These are phyloP conservation scores for Silene coronaria DNA, from an alignment of 179 eudicot species.

Conservation along the genomic window DNA sequence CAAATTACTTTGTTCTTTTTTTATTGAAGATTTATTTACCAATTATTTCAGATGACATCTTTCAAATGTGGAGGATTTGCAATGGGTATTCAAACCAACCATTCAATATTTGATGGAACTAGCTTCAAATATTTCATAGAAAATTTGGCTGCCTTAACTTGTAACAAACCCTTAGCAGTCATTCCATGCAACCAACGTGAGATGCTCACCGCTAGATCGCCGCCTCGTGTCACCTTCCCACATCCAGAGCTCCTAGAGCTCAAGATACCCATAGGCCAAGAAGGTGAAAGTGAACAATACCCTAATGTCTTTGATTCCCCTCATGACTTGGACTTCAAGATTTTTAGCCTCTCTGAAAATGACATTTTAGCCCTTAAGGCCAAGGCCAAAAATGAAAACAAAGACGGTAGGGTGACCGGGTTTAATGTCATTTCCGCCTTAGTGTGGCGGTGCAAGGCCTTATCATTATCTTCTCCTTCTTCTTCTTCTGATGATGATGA, in stretches of 20 bases:
- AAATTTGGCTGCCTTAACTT: slow-evolving; percentile 60
- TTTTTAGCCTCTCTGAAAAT: slow-evolving; percentile 42
- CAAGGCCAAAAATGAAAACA: slow-evolving; percentile 37
- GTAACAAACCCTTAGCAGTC: slow-evolving; percentile 42
- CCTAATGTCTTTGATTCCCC: slow-evolving; percentile 44
- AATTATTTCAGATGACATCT: slow-evolving; percentile 47
- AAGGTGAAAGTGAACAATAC: slow-evolving; percentile 28
- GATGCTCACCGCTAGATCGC: slow-evolving; percentile 64
- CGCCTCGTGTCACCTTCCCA: slow-evolving; percentile 66
- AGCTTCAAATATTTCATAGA: slow-evolving; percentile 60
- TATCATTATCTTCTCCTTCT: slow-evolving; percentile 38
- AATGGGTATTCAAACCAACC: slow-evolving; percentile 67
- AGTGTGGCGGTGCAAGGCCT: slow-evolving; percentile 81
- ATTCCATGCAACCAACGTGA: slow-evolving; percentile 58
- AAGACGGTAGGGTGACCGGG: slow-evolving; percentile 35
- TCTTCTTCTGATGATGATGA: slow-evolving; percentile 13
- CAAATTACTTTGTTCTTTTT: neutral
- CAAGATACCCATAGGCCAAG: slow-evolving; percentile 36
- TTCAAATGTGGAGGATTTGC: slow-evolving; percentile 86
- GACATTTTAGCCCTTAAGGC: slow-evolving; percentile 48
- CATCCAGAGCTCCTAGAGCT: slow-evolving; percentile 68
- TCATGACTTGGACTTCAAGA: slow-evolving; percentile 56
- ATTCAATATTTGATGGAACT: slow-evolving; percentile 60
- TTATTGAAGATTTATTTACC: neutral
- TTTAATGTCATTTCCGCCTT: slow-evolving; percentile 69